Conservation (phyloP, 1,139 yeast species). For the Pichia sp. region DNA sequence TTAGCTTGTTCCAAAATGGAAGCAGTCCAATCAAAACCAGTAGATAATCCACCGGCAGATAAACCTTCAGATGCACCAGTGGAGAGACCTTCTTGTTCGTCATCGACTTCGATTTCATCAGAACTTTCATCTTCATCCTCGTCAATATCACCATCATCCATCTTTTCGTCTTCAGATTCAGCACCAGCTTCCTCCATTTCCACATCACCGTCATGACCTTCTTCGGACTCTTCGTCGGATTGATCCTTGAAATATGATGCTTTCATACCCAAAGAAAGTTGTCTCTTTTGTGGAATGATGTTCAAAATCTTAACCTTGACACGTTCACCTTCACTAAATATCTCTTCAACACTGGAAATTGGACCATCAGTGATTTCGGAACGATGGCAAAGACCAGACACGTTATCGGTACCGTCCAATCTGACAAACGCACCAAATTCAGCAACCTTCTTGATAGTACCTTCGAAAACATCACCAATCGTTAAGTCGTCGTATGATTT, state of each 20-base stretch:
- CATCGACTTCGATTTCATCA: constrained; percentile 21
- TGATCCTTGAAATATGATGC: constrained; percentile 68
- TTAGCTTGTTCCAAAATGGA: constrained; percentile 75
- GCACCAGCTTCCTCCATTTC: constrained; percentile 24
- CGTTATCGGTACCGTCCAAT: constrained; percentile 64
- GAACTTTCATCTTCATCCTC: constrained; percentile 20
- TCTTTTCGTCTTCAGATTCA: constrained; percentile 13
- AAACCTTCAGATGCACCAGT: constrained; percentile 24
- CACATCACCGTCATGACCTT: constrained; percentile 23
- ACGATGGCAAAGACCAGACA: constrained; percentile 84
- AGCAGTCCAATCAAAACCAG: constrained; percentile 92
- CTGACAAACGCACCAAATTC: constrained; percentile 90
- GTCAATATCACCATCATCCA: constrained; percentile 17
- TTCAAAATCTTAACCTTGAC: constrained; percentile 77
- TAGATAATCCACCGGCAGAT: constrained; percentile 27
- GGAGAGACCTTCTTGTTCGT: constrained; percentile 21
- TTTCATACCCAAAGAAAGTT: constrained; percentile 84
- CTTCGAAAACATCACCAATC: constrained; percentile 69
- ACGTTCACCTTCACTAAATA: constrained; percentile 83
- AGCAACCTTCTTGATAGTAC: constrained; percentile 69
- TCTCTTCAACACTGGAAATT: constrained; percentile 43
- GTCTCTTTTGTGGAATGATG: constrained; percentile 58
- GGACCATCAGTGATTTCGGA: constrained; percentile 71
- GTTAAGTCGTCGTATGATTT: constrained; percentile 59
- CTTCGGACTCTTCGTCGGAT: not conserved